These are phyloP conservation scores for Leccinum arenicola DNA, from an alignment of 768 basidiomycete species.

Conservation along the genomic window DNA sequence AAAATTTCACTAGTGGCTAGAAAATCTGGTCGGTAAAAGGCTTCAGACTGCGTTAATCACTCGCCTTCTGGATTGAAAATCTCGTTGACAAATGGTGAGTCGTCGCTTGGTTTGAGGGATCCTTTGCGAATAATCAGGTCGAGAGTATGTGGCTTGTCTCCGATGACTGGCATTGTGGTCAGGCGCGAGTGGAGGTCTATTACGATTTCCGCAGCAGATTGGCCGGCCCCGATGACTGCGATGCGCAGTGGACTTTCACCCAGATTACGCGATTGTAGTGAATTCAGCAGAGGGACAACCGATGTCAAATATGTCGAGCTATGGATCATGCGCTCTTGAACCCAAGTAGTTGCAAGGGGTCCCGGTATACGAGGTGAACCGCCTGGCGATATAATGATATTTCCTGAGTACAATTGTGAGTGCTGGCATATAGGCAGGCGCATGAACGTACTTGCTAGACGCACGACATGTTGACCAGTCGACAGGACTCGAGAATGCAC, in stretches of 20 bases:
- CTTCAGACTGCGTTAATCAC: constrained; percentile 10
- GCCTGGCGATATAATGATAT: constrained; percentile 51
- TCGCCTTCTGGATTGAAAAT: constrained; percentile 49
- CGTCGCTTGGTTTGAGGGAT: constrained; percentile 49
- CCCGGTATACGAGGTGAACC: constrained; percentile 44
- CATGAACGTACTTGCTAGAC: constrained; percentile 39
- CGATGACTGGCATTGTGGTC: constrained; percentile 26
- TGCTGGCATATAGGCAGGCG: neutral
- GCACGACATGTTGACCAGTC: constrained; percentile 33
- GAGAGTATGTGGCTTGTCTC: constrained; percentile 35
- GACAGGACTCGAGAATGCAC: constrained; percentile 36
- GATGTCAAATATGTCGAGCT: constrained; percentile 43
- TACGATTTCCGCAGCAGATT: constrained; percentile 47
- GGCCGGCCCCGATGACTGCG: constrained; percentile 48
- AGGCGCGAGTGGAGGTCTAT: constrained; percentile 43
- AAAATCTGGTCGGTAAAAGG: neutral
- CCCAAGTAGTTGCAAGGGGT: constrained; percentile 30
- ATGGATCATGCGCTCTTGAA: constrained; percentile 39
- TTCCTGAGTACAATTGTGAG: constrained; percentile 30
- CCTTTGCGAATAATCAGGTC: constrained; percentile 53
- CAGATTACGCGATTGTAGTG: constrained; percentile 17
- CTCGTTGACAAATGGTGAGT: constrained; percentile 52
- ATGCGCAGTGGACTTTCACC: constrained; percentile 34
- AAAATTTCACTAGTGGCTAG: constrained; percentile 43
- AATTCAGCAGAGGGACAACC: constrained; percentile 35